Percentiles rank a stretch among this genome's conserved stretches.
phyloP scores from a whole-genome alignment of 1,284 basidiomycete species.

The Tilletia caries region DNA sequence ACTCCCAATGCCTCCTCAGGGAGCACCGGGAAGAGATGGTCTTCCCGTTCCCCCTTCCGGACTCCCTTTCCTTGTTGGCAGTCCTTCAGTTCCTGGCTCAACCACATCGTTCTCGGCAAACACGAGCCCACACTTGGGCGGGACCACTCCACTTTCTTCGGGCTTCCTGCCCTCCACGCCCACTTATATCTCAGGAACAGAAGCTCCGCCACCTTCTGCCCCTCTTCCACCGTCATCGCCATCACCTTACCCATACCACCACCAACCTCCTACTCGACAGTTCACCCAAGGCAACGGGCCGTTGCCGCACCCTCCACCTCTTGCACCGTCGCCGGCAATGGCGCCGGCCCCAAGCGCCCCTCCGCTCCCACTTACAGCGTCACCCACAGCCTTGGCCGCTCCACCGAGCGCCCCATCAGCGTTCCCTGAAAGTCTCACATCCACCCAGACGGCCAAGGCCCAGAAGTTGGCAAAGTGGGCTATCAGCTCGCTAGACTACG shows the following conservation, averaged over 20 bases:
- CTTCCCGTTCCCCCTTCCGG: constrained; percentile 23
- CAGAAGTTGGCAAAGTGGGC: constrained; percentile 48
- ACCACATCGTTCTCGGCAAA: constrained; percentile 13
- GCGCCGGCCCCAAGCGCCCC: neutral
- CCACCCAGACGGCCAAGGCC: constrained; percentile 27
- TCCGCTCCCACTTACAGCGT: constrained; percentile 24
- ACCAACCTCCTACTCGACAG: neutral
- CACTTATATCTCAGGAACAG: too few species aligned
- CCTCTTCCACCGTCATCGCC: neutral
- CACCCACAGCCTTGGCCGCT: constrained; percentile 17
- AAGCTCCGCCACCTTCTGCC: constrained; percentile 30
- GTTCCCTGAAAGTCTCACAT: constrained; percentile 63
- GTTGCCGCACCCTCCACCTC: neutral
- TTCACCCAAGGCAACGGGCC: neutral
- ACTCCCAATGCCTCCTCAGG: constrained; percentile 30
- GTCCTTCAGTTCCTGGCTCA: neutral
- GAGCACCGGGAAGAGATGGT: constrained; percentile 18
- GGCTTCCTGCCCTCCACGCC: constrained; percentile 23
- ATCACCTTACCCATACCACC: neutral
- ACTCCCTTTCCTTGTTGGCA: neutral
- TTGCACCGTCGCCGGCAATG: neutral
- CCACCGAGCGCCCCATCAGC: constrained; percentile 56
- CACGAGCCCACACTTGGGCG: constrained; percentile 21
- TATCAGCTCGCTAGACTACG: constrained; percentile 49
- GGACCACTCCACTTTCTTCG: constrained; percentile 45